Evolutionary conservation across 108 stramenopile genomes (phyloP), one percentile per base, ranked within the genome.

Genomic region (Skeletonema grethae): DNA sequence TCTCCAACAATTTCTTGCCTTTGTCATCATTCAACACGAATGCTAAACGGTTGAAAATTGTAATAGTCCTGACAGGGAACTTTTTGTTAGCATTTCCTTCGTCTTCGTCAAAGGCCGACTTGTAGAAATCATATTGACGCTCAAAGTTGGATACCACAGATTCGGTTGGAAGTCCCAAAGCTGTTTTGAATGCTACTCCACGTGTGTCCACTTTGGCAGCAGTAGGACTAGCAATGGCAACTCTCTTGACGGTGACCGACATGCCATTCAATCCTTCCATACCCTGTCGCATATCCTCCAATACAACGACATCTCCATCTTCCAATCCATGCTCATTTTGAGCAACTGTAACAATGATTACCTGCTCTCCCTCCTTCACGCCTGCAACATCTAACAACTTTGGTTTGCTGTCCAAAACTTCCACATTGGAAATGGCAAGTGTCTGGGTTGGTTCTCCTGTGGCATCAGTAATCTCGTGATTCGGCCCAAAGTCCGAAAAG

Each of bases 31-130:
- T 57, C 13, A 84, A 56, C 15, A 84, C 79, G 31, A 84, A 67
- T 20, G 83, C 83, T n/a, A 84, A 53, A 15, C 83, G 78, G 61
- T 84, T 84, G 75, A 84, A 84, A 50, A 84, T 84, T 28, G 83
- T 84, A 22, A 84, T 84, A 41, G 78, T 80, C 13, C 83, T 74
- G 18, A 76, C 69, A 13, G 78, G 75, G 36, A 84, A 80, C 36
- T 75, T 84, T 63, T 84, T 84, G 22, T 62, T 63, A 16, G 57
- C 57, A 45, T 67, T 64, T 25, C 2, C 58, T 38, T 68, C 66
- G 11, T 84, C 70, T 57, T 61, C 55, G 31, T 84, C 83, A 34
- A 79, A 76, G 8, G 56, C 29, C 12, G 53, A 18, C 63, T 80
- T 76, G 55, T 84, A 84, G 57, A 75, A 84, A 29, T 84, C 79